These are phyloP conservation scores for Isochrysis galbana DNA, from an alignment of 78 protist species.

Conservation along the genomic window DNA sequence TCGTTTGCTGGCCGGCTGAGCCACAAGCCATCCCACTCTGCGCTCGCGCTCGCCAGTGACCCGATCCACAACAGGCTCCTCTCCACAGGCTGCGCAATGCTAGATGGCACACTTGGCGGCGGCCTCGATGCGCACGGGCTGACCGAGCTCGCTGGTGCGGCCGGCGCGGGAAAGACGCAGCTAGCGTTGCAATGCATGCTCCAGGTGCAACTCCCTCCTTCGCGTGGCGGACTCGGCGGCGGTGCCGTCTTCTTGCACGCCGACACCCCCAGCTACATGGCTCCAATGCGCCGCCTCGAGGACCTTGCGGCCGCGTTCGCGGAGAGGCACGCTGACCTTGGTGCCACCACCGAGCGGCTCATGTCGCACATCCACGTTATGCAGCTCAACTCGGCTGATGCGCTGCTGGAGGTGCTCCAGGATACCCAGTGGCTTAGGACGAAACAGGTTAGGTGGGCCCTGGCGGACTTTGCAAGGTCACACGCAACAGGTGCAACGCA, in stretches of 20 bases:
- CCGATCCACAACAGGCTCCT: not conserved
- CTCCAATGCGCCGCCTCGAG: not conserved
- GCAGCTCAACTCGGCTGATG: not conserved
- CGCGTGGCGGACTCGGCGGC: constrained; percentile 42
- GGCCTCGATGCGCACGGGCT: constrained; percentile 5
- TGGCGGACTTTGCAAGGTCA: not conserved
- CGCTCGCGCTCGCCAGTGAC: not conserved
- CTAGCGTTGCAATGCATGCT: constrained; percentile 30
- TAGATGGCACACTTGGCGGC: constrained; percentile 14
- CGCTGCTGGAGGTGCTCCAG: not conserved
- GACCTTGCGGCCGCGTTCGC: not conserved
- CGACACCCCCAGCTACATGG: not conserved
- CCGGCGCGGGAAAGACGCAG: constrained; percentile 54
- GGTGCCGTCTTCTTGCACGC: not conserved
- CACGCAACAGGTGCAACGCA: not conserved
- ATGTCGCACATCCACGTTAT: not conserved
- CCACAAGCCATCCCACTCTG: not conserved
- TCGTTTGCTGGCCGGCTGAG: too few species aligned
- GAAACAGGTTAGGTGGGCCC: not conserved
- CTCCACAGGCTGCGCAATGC: not conserved
- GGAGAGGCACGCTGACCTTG: not conserved
- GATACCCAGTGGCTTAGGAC: not conserved
- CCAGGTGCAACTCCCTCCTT: constrained; percentile 41
- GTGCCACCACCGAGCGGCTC: not conserved
- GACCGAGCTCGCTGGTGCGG: constrained; percentile 47